These are phyloP conservation scores for Colletotrichum simmondsii DNA, from an alignment of 2,329 filamentous ascomycete species.

Conservation along the genomic window DNA sequence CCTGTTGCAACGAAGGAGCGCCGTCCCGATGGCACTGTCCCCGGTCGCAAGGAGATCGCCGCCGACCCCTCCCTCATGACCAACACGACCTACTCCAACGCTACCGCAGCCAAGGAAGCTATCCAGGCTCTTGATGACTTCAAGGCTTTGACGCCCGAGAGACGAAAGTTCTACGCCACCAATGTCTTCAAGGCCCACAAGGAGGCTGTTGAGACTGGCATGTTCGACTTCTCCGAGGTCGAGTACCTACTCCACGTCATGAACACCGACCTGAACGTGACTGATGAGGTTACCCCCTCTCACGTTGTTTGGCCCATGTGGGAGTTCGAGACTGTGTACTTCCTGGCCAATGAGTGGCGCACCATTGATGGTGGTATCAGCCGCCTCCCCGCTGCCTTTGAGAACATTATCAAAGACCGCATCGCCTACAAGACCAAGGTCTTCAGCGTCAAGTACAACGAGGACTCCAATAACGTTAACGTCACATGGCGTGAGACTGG, in stretches of 20 bases:
- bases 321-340: slow-evolving; percentile 43
- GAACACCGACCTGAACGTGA: slow-evolving; percentile 47
- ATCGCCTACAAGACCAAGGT: slow-evolving; percentile 39
- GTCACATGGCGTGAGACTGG: slow-evolving; percentile 38
- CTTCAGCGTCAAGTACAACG: slow-evolving; percentile 38
- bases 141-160: slow-evolving; percentile 38
- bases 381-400: slow-evolving; percentile 47
- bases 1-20: slow-evolving; percentile 38
- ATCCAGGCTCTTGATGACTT: slow-evolving; percentile 40
- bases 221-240: slow-evolving; percentile 44
- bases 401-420: slow-evolving; percentile 43
- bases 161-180: slow-evolving; percentile 37
- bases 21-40: slow-evolving; percentile 42
- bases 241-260: slow-evolving; percentile 47
- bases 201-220: slow-evolving; percentile 40
- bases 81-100: slow-evolving; percentile 38
- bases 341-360: slow-evolving; percentile 39
- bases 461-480: slow-evolving; percentile 35
- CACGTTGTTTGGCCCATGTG: slow-evolving; percentile 42
- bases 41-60: slow-evolving; percentile 39
- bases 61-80: slow-evolving; percentile 35
- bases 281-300: slow-evolving; percentile 45
- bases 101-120: slow-evolving; percentile 39
- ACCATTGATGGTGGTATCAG: slow-evolving; percentile 48
- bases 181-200: slow-evolving; percentile 46